phyloP scores from a whole-genome alignment of 1,284 basidiomycete genomes.

The Wallemia mellicola region DNA sequence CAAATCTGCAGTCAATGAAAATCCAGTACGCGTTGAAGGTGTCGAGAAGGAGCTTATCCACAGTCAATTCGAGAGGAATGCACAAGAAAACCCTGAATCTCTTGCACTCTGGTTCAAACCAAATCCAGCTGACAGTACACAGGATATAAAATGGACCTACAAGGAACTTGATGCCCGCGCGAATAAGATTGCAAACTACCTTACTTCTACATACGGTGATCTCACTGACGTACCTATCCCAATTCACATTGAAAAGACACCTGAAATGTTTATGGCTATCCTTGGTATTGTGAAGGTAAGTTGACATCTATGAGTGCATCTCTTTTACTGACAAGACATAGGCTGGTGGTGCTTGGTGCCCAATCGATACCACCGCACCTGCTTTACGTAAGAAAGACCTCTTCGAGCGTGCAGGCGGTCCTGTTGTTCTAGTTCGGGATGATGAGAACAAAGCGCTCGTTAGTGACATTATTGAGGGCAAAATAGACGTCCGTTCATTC shows the following conservation, averaged over 20 bases:
- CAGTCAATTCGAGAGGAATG: neutral
- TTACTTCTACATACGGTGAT: neutral
- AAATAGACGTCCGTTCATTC: slow-evolving; percentile 8
- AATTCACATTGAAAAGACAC: neutral
- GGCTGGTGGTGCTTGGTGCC: slow-evolving; percentile 16
- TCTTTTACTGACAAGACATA: slow-evolving; percentile 2
- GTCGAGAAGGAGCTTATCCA: neutral
- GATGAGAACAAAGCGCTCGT: slow-evolving; percentile 3
- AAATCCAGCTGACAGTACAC: neutral
- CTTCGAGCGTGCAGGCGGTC: slow-evolving; percentile 11
- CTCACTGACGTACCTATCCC: neutral
- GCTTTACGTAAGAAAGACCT: slow-evolving; percentile 12
- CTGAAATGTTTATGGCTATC: neutral
- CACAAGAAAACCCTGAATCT: neutral
- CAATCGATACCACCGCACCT: slow-evolving; percentile 15
- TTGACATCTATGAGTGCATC: neutral
- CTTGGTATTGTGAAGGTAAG: neutral
- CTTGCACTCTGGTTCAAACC: neutral
- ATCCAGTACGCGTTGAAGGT: neutral
- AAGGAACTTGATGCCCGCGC: neutral
- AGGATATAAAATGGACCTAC: neutral
- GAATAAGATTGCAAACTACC: neutral
- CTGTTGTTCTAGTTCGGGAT: slow-evolving; percentile 6
- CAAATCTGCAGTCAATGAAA: neutral
- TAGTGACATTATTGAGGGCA: slow-evolving; percentile 6